Base-by-base conservation (phyloP, 495 filamentous ascomycete genomes). In the Daldinia decipiens region DNA sequence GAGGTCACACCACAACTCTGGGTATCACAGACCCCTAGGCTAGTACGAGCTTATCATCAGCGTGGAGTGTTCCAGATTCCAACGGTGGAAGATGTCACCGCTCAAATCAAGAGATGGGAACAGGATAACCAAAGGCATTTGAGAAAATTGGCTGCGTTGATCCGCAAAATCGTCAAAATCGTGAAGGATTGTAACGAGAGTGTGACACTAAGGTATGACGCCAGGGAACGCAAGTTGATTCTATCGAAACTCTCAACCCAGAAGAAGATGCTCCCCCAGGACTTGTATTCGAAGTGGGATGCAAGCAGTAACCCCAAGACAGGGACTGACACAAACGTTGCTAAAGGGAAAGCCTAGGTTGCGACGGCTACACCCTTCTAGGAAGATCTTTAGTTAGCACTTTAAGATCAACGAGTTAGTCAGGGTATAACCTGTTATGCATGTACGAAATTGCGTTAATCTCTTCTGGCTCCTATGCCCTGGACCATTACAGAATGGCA, bases 21-120 rank as follows among this genome's bases (percentile, higher is more conserved):
- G 85, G 66, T 82, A 39, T 85, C 84, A 15, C 82, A 85, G 67
- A 86, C 83, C 1, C 80, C 80, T 0, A 84, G 80, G 0, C 78
- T 87, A 32, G 80, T 82, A 15, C 79, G 82, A 34, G 85, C 82
- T 6, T 85, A 86, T 55, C 82, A 86, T 67, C 55, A 70, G 12
- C 62, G 68, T 9, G 84, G 84, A n/a, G 59, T 64, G 39, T 87
- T 87, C 66, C 26, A 70, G 15, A 24, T 27, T 8, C 74, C 81
- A 55, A 29, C 78, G 38, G 78, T 82, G 13, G 74, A 82, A 75
- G 69, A 84, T 77, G 73, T 85, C 36, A 55, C 78, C 5, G 19
- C 12, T 24, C 58, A 75, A 19, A 72, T 85, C 27, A 68, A 69
- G 34, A 63, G 24, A 31, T 85, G 83, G 83, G 79, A 85, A 71